Evolutionary conservation across 1,284 basidiomycete species (phyloP), one percentile per base, ranked within the genome.

Genomic region (Trichosporon faecale): DNA sequence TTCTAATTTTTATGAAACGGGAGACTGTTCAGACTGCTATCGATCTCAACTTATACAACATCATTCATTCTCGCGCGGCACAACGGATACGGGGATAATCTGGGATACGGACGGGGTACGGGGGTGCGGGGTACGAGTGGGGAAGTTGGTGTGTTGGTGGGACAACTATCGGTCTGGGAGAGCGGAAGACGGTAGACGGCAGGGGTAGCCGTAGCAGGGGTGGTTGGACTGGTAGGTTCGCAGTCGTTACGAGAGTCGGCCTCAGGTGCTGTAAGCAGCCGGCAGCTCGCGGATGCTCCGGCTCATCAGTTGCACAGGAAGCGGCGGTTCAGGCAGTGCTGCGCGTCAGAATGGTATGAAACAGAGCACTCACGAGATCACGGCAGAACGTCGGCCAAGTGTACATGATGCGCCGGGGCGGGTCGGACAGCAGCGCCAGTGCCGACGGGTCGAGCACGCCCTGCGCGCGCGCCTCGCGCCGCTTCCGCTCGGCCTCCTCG

Each of bases 371-470:
- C 71, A 84, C 82, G 66, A 84, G 71, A 72, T 84, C 82, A 18
- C 82, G 77, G 70, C 82, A 84, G 72, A 84, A 80, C 49, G 75
- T 77, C 25, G 82, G 81, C 82, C 82, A 84, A 12, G 80, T 76
- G 70, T 82, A 82, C 35, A 80, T 67, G 65, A 79, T 78, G 63
- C 69, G 68, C 64, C 79, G 72, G 18, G 49, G 65, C 21, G 72
- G 70, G 66, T 70, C 31, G 61, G 76, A 75, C 16, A 75, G 57
- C 37, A 76, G 57, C 2, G 64, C 69, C 29, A 77, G 69, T 25
- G 75, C 76, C 25, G 70, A 55, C 0, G 71, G 72, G 64, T 74
- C 73, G 33, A 75, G 66, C 46, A 76, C 75, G 21, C 77, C 76
- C 2, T 64, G 63, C 16, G 40, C 44, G 65, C 70, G 33, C 11